Evolutionary conservation across 2,329 filamentous ascomycete species (phyloP).

Genomic region (Colletotrichum horii): DNA sequence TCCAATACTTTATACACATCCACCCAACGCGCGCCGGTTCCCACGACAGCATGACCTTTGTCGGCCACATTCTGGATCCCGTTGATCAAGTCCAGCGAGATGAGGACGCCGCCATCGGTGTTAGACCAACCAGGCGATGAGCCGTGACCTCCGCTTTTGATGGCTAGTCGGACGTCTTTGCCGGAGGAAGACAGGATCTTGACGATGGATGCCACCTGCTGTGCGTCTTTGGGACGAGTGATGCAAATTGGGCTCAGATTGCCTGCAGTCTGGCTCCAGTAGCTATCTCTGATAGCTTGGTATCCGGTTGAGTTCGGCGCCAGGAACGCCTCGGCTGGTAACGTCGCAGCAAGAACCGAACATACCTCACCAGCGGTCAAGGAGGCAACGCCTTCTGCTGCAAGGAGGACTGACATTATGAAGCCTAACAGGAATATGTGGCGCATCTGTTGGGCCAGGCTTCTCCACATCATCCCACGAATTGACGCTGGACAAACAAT

Average conservation of each 20-base stretch:
- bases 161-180: constrained; percentile 44
- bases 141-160: constrained; percentile 60
- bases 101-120: not conserved
- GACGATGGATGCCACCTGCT: not conserved
- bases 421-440: not conserved
- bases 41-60: not conserved
- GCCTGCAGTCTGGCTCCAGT: not conserved
- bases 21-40: not conserved
- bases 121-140: not conserved
- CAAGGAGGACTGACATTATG: not conserved
- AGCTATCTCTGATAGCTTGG: not conserved
- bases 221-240: not conserved
- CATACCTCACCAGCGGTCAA: not conserved
- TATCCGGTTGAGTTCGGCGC: not conserved
- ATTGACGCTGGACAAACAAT: not conserved
- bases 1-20: not conserved
- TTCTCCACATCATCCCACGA: not conserved
- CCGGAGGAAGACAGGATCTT: not conserved
- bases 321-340: not conserved
- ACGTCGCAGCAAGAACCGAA: not conserved
- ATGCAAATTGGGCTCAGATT: not conserved
- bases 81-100: not conserved
- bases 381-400: not conserved
- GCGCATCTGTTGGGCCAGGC: not conserved
- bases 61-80: not conserved